Evolutionary conservation across 169 alveolate species (phyloP).

Genomic region (Neospora caninum): DNA sequence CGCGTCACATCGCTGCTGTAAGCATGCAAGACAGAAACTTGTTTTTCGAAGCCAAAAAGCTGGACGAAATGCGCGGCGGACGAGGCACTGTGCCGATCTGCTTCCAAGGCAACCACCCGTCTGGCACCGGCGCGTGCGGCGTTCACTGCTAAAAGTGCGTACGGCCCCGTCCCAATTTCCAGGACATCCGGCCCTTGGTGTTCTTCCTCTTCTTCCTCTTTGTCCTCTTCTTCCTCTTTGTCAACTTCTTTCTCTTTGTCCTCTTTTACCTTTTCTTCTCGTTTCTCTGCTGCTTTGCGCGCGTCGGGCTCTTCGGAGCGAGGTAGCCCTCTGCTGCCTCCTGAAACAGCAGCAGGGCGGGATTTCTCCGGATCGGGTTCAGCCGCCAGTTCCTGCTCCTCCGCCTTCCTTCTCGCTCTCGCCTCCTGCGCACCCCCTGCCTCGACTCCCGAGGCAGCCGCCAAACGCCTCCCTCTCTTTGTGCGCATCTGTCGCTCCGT

Average conservation of each 20-base stretch:
- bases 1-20: conserved; percentile 50
- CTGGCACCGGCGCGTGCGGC: conserved; percentile 68
- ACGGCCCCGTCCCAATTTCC: conserved; percentile 70
- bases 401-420: background rate
- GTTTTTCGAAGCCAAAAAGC: conserved; percentile 20
- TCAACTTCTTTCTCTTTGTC: background rate
- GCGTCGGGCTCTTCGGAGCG: background rate
- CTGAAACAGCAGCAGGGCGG: background rate
- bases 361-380: no score
- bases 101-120: conserved; percentile 47
- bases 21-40: conserved; percentile 7
- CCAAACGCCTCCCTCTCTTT: background rate
- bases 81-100: conserved; percentile 46
- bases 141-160: conserved; percentile 58
- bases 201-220: background rate
- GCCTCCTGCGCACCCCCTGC: background rate
- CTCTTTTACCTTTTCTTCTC: background rate
- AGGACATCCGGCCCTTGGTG: conserved; percentile 38
- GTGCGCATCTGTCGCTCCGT: background rate
- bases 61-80: conserved; percentile 44
- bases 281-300: background rate
- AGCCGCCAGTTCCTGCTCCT: background rate
- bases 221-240: background rate
- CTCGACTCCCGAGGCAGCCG: background rate
- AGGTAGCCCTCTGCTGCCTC: background rate